These are phyloP conservation scores for Pyrenophora graminea DNA, from an alignment of 2,329 filamentous ascomycete species.

Conservation along the genomic window DNA sequence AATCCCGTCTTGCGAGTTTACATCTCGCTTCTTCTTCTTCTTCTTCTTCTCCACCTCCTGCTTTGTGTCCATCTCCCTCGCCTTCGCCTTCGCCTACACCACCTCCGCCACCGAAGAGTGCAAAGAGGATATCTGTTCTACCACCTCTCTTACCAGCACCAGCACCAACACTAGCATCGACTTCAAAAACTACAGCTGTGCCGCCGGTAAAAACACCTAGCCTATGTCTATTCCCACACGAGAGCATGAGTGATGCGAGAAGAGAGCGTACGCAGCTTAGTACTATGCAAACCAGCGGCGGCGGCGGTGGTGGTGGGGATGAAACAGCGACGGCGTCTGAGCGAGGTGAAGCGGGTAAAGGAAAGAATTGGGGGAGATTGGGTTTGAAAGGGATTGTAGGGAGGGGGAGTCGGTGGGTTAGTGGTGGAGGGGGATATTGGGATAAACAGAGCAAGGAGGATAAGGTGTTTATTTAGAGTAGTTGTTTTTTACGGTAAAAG, in stretches of 20 bases:
- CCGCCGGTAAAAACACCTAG: too few relatives aligned
- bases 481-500: too few relatives aligned
- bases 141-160: too few relatives aligned
- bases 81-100: background rate
- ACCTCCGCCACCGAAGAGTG: slow-evolving; percentile 6
- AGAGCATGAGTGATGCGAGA: too few relatives aligned
- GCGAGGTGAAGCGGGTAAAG: slow-evolving; percentile 9
- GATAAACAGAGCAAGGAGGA: slow-evolving; percentile 18
- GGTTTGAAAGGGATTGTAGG: slow-evolving; percentile 28
- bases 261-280: too few relatives aligned
- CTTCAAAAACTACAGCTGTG: too few relatives aligned
- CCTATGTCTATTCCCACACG: too few relatives aligned
- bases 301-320: background rate
- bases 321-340: slow-evolving; percentile 17
- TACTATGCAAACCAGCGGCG: too few relatives aligned
- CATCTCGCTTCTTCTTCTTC: too few relatives aligned
- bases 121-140: background rate
- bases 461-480: slow-evolving; percentile 30
- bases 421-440: slow-evolving; percentile 16
- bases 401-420: slow-evolving; percentile 17
- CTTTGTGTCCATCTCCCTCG: background rate
- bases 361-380: slow-evolving; percentile 29
- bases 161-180: too few relatives aligned
- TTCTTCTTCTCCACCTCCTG: too few relatives aligned
- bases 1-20: too few relatives aligned